Evolutionary conservation across 805 yeast genomes (phyloP).

Genomic region (Spathaspora boniae): DNA sequence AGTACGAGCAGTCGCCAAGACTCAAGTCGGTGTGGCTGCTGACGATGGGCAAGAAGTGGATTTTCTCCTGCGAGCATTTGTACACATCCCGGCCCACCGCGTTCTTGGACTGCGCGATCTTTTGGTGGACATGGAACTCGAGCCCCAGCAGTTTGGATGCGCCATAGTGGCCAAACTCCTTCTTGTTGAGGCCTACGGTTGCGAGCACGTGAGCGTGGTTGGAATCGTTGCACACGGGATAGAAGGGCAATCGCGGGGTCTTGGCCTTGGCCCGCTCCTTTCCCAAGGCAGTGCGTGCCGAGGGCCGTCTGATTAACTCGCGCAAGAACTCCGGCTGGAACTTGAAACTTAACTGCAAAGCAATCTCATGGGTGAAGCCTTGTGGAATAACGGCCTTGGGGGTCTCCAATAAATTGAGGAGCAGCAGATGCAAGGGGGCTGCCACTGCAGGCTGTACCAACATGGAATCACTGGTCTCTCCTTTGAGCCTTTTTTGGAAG

Average conservation of each 20-base stretch:
- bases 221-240: constrained; percentile 46
- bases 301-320: constrained; percentile 18
- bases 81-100: constrained; percentile 17
- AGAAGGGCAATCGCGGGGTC: constrained; percentile 41
- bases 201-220: constrained; percentile 30
- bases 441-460: too few species aligned
- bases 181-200: constrained; percentile 19
- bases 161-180: constrained; percentile 11
- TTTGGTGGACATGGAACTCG: constrained; percentile 11
- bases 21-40: constrained; percentile 58
- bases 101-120: constrained; percentile 13
- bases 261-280: constrained; percentile 36
- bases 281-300: constrained; percentile 39
- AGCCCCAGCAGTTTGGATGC: constrained; percentile 8
- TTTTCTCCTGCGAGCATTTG: constrained; percentile 21
- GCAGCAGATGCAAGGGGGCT: constrained; percentile 8
- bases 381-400: constrained; percentile 1
- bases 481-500: constrained; percentile 12
- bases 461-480: constrained; percentile 1
- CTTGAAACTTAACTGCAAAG: constrained; percentile 1
- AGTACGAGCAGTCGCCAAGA: constrained; percentile 88
- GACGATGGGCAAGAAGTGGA: constrained; percentile 28
- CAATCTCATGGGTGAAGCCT: constrained; percentile 5
- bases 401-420: background rate
- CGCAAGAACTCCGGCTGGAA: constrained; percentile 3